A percentile compares a stretch with the other conserved stretches of the same genome.
Conservation (phyloP, 176 grass and related monocot species). For the Secale cereale region DNA sequence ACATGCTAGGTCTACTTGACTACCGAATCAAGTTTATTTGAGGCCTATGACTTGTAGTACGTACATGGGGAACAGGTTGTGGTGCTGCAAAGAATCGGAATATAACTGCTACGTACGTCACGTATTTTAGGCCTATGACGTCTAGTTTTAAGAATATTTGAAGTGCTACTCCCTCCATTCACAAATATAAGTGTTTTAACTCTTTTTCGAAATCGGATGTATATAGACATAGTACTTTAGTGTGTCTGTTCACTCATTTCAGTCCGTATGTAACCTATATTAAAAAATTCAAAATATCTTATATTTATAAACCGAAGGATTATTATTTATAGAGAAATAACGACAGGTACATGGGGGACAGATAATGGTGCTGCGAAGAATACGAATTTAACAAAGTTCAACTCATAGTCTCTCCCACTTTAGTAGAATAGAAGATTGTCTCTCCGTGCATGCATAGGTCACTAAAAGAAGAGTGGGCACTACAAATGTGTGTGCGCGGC, state of each 20-base stretch:
- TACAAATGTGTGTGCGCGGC: too few species aligned
- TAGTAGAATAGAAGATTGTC: slow-evolving; percentile 50
- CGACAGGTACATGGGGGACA: neutral
- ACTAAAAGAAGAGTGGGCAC: slow-evolving; percentile 3
- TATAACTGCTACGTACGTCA: neutral
- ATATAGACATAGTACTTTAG: too few species aligned
- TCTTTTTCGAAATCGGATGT: too few species aligned
- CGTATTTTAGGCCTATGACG: neutral
- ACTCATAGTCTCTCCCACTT: slow-evolving; percentile 3
- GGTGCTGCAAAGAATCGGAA: neutral
- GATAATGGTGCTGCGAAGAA: slow-evolving; percentile 1
- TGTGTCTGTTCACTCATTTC: too few species aligned
- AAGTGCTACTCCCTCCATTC: neutral
- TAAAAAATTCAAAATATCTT: too few species aligned
- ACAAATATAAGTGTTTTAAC: too few species aligned
- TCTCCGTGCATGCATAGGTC: slow-evolving; percentile 27
- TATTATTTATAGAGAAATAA: neutral
- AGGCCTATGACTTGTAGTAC: neutral
- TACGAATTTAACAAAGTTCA: slow-evolving; percentile 2
- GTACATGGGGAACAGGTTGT: neutral
- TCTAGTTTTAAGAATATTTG: neutral
- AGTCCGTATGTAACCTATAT: too few species aligned
- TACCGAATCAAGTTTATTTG: neutral
- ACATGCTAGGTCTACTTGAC: neutral
- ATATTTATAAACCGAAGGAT: too few species aligned